phyloP scores from a whole-genome alignment of 352 stramenopile species.

The Pythium guiyangense region DNA sequence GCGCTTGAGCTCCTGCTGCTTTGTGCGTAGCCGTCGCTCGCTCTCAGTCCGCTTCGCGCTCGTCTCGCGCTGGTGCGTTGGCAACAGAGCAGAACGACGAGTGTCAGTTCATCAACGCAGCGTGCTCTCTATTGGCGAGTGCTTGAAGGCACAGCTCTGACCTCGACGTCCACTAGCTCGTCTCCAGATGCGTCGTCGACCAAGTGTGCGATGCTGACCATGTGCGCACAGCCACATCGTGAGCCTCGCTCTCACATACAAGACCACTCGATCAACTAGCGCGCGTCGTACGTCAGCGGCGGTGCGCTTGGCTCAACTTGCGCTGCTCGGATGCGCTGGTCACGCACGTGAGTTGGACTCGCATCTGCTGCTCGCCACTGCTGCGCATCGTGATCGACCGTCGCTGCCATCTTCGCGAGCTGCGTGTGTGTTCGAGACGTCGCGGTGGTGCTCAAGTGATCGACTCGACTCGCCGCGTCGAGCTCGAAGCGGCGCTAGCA shows the following conservation, averaged over 20 bases:
- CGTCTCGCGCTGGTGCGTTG: constrained; percentile 23
- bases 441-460: not conserved
- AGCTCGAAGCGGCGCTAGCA: no score
- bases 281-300: not conserved
- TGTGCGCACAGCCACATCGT: not conserved
- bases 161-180: constrained; percentile 6
- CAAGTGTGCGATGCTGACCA: not conserved
- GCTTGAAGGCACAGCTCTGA: not conserved
- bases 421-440: not conserved
- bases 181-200: constrained; percentile 6
- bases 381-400: no score
- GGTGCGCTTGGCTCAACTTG: not conserved
- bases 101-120: not conserved
- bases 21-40: constrained; percentile 22
- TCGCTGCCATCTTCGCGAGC: no score
- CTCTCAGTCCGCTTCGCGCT: constrained; percentile 29
- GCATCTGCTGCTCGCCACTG: no score
- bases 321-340: not conserved
- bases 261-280: not conserved
- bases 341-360: constrained; percentile 2
- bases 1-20: constrained; percentile 38
- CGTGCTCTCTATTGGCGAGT: not conserved
- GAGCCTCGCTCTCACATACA: not conserved
- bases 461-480: not conserved
- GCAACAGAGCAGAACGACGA: not conserved